A percentile compares a stretch with the other conserved stretches of the same genome.
phyloP scores from a whole-genome alignment of 345 rosid genomes.

The Ceriops decandra region DNA sequence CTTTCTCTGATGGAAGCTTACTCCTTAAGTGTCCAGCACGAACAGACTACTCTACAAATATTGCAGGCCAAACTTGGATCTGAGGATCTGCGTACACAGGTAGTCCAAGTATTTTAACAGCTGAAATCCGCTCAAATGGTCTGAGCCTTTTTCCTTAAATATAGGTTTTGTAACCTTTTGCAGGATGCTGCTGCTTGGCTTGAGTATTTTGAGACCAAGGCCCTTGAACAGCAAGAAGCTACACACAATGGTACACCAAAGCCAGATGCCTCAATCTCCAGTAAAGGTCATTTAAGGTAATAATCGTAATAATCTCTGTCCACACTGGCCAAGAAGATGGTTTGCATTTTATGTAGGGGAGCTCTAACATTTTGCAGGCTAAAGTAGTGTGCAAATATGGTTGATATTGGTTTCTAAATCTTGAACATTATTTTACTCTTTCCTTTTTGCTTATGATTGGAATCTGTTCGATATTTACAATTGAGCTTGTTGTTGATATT shows the following conservation, averaged over 20 bases:
- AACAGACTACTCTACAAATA: slow-evolving; percentile 35
- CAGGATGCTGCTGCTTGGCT: slow-evolving; percentile 43
- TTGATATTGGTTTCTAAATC: slow-evolving; percentile 5
- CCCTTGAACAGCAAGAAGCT: slow-evolving; percentile 38
- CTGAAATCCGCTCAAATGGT: neutral
- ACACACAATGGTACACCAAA: slow-evolving; percentile 36
- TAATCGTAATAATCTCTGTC: neutral
- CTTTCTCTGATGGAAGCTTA: slow-evolving; percentile 39
- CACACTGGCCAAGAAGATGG: neutral
- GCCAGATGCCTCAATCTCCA: slow-evolving; percentile 39
- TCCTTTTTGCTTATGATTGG: no score
- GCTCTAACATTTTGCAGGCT: neutral
- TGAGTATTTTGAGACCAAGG: slow-evolving; percentile 37
- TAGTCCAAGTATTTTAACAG: slow-evolving; percentile 7
- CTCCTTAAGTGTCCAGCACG: slow-evolving; percentile 37
- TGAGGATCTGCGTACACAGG: slow-evolving; percentile 38
- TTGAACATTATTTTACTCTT: neutral
- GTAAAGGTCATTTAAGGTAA: slow-evolving; percentile 39
- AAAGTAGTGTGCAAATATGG: neutral
- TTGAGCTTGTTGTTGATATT: no score
- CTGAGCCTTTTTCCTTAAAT: slow-evolving; percentile 4
- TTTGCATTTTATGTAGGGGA: neutral
- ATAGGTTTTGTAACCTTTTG: neutral
- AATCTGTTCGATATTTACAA: no score
- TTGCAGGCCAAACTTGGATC: slow-evolving; percentile 36